Conservation (phyloP, 2,329 filamentous ascomycete species). For the Phialocephala sp. region DNA sequence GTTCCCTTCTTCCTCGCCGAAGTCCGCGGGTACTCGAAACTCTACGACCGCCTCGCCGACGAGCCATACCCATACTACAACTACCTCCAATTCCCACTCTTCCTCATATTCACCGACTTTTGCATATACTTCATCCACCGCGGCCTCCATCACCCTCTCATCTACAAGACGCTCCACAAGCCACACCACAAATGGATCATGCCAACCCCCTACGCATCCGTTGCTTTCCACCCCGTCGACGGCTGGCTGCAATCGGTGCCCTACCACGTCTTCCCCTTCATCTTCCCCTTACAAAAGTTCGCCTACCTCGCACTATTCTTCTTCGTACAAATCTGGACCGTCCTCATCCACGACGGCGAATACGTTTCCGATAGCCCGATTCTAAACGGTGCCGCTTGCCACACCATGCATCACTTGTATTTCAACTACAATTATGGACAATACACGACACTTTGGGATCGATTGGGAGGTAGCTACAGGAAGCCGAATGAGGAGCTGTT, state of each 20-base stretch:
- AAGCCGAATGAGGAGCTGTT: conserved; percentile 88
- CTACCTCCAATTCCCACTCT: conserved; percentile 82
- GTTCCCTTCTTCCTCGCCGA: conserved; percentile 82
- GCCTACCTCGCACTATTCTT: conserved; percentile 85
- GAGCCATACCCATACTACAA: conserved; percentile 82
- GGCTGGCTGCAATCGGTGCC: conserved; percentile 88
- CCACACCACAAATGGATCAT: conserved; percentile 99
- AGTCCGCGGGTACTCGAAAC: conserved; percentile 81
- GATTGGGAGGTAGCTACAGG: conserved; percentile 84
- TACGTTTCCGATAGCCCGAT: conserved; percentile 90
- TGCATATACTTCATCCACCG: conserved; percentile 93
- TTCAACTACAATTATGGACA: conserved; percentile 95
- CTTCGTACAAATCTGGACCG: conserved; percentile 97
- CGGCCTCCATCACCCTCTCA: conserved; percentile 75
- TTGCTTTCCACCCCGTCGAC: conserved; percentile 94
- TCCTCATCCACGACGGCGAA: conserved; percentile 95
- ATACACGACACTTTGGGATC: conserved; percentile 91
- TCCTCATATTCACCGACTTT: conserved; percentile 87
- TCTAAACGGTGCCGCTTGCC: conserved; percentile 93
- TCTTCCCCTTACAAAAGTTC: conserved; percentile 92
- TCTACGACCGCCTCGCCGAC: conserved; percentile 81
- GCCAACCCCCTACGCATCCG: conserved; percentile 90
- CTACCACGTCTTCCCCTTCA: conserved; percentile 91
- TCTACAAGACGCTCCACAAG: conserved; percentile 94
- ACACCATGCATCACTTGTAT: conserved; percentile 88